These are phyloP conservation scores for Penicillium pancosmium DNA, from an alignment of 495 filamentous ascomycete species.

Conservation along the genomic window DNA sequence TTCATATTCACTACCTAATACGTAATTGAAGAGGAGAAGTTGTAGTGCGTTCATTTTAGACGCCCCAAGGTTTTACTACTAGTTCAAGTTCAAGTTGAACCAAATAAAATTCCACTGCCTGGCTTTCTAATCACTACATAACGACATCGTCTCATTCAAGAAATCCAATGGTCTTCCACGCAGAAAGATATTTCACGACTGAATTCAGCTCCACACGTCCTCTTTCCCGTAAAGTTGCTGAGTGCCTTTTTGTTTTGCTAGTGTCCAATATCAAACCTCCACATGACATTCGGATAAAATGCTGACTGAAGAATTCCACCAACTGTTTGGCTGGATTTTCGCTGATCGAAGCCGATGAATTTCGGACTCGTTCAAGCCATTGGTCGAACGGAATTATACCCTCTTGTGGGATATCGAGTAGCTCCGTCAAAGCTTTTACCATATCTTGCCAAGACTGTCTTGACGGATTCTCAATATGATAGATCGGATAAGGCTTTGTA, in stretches of 20 bases:
- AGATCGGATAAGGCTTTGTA: slow-evolving; percentile 37
- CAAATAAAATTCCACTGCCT: too few species aligned
- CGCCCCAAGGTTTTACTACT: too few species aligned
- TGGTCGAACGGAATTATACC: slow-evolving; percentile 34
- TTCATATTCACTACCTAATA: too few species aligned
- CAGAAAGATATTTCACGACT: neutral
- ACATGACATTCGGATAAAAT: slow-evolving; percentile 53
- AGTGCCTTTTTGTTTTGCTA: slow-evolving; percentile 39
- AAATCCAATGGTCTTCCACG: slow-evolving; percentile 9
- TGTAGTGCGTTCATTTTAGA: too few species aligned
- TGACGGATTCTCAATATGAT: slow-evolving; percentile 55
- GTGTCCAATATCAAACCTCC: slow-evolving; percentile 50
- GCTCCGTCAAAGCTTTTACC: slow-evolving; percentile 34
- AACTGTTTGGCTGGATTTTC: slow-evolving; percentile 46
- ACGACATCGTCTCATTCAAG: neutral
- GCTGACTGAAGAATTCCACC: slow-evolving; percentile 46
- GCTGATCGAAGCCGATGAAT: slow-evolving; percentile 13
- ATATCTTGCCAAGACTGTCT: slow-evolving; percentile 46
- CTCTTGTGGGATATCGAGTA: slow-evolving; percentile 31
- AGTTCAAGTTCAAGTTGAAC: too few species aligned
- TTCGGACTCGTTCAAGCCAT: slow-evolving; percentile 33
- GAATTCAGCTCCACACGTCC: slow-evolving; percentile 32
- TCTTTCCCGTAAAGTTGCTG: slow-evolving; percentile 28
- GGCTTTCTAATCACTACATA: too few species aligned
- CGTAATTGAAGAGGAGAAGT: too few species aligned